A percentile compares a stretch with the other conserved stretches of the same genome.
These are phyloP conservation scores for Lactarius pseudohatsudake DNA, from an alignment of 768 basidiomycete genomes.

Conservation along the genomic window DNA sequence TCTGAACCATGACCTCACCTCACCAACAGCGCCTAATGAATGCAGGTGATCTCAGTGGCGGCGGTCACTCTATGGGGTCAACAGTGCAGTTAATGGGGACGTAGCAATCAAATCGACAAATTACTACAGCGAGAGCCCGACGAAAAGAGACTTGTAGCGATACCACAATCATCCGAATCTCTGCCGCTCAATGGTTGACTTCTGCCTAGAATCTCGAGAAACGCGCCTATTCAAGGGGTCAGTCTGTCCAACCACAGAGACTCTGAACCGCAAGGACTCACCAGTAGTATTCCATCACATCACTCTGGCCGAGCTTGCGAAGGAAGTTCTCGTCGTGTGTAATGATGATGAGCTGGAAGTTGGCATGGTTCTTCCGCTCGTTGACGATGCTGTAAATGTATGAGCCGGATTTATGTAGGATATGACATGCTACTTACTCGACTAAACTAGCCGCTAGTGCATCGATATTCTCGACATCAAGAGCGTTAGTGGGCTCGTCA, in stretches of 20 bases:
- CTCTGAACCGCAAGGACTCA: slow-evolving; percentile 37
- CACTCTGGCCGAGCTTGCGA: slow-evolving; percentile 80
- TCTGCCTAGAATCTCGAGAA: slow-evolving; percentile 53
- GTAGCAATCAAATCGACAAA: not conserved
- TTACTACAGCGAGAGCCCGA: not conserved
- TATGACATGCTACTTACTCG: slow-evolving; percentile 57
- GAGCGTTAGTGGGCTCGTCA: slow-evolving; percentile 97
- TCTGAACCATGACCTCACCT: not conserved
- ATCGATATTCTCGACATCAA: slow-evolving; percentile 95
- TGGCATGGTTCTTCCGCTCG: slow-evolving; percentile 82
- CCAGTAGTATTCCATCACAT: slow-evolving; percentile 97
- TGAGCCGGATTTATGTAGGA: slow-evolving; percentile 11
- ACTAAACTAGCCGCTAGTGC: slow-evolving; percentile 89
- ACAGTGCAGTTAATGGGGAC: slow-evolving; percentile 1
- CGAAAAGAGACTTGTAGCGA: not conserved
- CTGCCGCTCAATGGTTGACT: slow-evolving; percentile 41
- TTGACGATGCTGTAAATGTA: slow-evolving; percentile 77
- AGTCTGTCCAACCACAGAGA: not conserved
- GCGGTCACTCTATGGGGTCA: not conserved
- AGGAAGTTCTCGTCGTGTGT: slow-evolving; percentile 98
- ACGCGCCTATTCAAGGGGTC: slow-evolving; percentile 66
- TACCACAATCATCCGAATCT: slow-evolving; percentile 27
- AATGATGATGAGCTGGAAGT: slow-evolving; percentile 96
- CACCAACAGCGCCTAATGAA: too few species aligned
- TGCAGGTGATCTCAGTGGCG: not conserved